A percentile compares a stretch with the other conserved stretches of the same genome.
Conservation (phyloP, 2,329 filamentous ascomycete genomes). For the Sarocladium kiliense region DNA sequence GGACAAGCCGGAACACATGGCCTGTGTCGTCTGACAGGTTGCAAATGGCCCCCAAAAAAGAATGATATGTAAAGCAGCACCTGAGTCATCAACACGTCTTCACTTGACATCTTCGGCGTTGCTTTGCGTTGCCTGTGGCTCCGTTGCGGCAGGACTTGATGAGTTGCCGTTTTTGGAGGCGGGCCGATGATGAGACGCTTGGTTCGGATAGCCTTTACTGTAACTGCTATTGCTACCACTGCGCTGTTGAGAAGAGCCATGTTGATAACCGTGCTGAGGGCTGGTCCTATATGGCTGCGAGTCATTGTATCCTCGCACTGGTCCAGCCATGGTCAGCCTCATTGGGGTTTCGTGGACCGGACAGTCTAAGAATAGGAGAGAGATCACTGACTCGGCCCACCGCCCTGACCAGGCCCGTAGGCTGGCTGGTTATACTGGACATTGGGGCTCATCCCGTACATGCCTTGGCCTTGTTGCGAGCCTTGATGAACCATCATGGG, state of each 20-base stretch:
- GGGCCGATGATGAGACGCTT: not conserved
- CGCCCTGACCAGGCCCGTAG: constrained; percentile 57
- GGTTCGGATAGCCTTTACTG: constrained; percentile 23
- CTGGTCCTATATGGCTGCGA: constrained; percentile 60
- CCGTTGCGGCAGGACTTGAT: not conserved
- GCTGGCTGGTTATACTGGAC: constrained; percentile 69
- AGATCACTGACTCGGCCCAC: constrained; percentile 62
- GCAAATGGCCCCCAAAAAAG: not conserved
- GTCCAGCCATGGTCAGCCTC: constrained; percentile 28
- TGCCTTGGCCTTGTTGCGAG: constrained; percentile 82
- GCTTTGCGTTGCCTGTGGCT: not conserved
- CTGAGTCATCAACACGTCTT: not conserved
- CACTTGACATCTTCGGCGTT: not conserved
- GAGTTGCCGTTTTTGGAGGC: not conserved
- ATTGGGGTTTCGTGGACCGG: not conserved
- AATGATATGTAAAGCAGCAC: not conserved
- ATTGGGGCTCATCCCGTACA: constrained; percentile 70
- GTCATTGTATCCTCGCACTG: constrained; percentile 52
- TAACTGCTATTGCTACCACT: constrained; percentile 52
- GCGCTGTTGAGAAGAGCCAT: constrained; percentile 51
- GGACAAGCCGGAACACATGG: not conserved
- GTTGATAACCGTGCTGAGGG: constrained; percentile 61
- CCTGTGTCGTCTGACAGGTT: not conserved
- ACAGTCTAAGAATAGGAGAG: not conserved
- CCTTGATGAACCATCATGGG: constrained; percentile 94